Evolutionary conservation across 2,329 filamentous ascomycete genomes (phyloP).

Genomic region (Phaeomoniella chlamydospora): DNA sequence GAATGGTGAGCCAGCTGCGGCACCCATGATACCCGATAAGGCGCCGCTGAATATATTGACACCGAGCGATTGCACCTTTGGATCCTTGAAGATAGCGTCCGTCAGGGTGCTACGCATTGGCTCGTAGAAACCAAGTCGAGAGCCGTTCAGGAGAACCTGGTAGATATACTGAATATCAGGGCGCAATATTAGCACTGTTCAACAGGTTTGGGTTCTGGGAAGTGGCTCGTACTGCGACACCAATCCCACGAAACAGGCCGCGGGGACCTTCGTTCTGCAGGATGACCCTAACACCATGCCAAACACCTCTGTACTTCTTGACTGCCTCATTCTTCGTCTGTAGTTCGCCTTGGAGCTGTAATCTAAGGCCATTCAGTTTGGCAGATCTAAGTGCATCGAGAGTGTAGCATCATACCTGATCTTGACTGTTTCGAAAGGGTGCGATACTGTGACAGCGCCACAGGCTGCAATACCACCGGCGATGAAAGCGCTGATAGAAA

Average conservation of each 20-base stretch:
- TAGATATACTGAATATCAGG: conserved; percentile 59
- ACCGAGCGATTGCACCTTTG: conserved; percentile 64
- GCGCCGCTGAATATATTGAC: conserved; percentile 93
- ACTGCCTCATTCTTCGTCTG: conserved; percentile 73
- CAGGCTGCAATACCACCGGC: conserved; percentile 94
- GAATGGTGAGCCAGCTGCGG: conserved; percentile 86
- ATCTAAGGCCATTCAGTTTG: conserved; percentile 34
- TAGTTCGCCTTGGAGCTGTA: conserved; percentile 93
- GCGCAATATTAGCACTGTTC: too few relatives aligned
- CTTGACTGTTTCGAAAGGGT: conserved; percentile 98
- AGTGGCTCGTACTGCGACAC: conserved; percentile 49
- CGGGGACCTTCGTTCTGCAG: conserved; percentile 74
- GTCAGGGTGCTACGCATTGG: conserved; percentile 67
- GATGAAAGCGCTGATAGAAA: conserved; percentile 80
- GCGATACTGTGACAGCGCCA: conserved; percentile 91
- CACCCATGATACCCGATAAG: conserved; percentile 75
- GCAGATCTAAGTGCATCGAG: conserved; percentile 9
- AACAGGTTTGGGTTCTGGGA: conserved; percentile 5
- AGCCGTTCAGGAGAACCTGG: conserved; percentile 91
- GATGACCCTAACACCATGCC: conserved; percentile 85
- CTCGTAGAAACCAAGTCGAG: conserved; percentile 93
- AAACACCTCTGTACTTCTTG: conserved; percentile 76
- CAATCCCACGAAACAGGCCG: conserved; percentile 78
- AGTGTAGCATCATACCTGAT: conserved; percentile 61
- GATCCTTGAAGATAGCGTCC: conserved; percentile 54